Evolutionary conservation across 2,329 filamentous ascomycete genomes (phyloP).

Genomic region (Arthrinium phaeospermum): DNA sequence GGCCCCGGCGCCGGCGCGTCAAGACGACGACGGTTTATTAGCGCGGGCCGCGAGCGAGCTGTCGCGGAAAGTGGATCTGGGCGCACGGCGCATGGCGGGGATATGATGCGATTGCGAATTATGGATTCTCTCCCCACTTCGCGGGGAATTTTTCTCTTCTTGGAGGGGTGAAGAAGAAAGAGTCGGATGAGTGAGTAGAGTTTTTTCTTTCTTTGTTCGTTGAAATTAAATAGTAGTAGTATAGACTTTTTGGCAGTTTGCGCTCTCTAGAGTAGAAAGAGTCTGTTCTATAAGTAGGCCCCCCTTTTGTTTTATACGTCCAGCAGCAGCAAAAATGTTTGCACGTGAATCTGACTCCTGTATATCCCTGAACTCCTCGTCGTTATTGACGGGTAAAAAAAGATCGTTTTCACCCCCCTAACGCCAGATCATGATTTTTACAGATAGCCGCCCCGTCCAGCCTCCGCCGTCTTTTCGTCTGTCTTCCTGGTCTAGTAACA

Average conservation of each 20-base stretch:
- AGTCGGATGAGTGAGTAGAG: not conserved
- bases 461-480: constrained; percentile 3
- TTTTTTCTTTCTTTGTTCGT: not conserved
- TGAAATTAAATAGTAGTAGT: constrained; percentile 6
- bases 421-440: constrained; percentile 25
- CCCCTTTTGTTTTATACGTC: not conserved
- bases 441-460: not conserved
- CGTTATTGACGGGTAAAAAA: constrained; percentile 10
- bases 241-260: constrained; percentile 10
- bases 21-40: constrained; percentile 22
- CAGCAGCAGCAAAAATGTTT: constrained; percentile 12
- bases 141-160: not conserved
- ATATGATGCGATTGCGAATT: not conserved
- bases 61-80: constrained; percentile 20
- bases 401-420: constrained; percentile 18
- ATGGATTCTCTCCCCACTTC: not conserved
- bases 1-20: too few species aligned
- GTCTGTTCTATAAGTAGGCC: constrained; percentile 23
- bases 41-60: constrained; percentile 23
- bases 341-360: constrained; percentile 6
- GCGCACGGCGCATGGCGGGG: not conserved
- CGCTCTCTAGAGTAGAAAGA: constrained; percentile 23
- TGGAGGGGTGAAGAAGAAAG: not conserved
- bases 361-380: constrained; percentile 11
- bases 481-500: not conserved